Evolutionary conservation across 495 filamentous ascomycete species (phyloP).

Genomic region (Echria macrotheca): DNA sequence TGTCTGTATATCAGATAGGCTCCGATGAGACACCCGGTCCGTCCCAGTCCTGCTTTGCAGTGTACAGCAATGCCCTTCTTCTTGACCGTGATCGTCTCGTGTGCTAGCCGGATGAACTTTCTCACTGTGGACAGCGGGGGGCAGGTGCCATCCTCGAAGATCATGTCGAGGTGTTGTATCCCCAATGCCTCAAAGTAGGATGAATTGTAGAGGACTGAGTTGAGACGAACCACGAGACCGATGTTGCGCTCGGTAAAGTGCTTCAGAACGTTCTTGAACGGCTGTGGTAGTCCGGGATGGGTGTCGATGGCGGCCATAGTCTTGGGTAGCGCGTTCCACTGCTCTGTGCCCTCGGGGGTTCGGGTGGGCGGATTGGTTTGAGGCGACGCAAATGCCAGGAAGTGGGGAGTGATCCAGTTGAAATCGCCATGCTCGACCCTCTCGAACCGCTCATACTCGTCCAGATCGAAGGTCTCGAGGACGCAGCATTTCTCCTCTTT

Average conservation of each 20-base stretch:
- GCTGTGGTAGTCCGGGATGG: conserved; percentile 58
- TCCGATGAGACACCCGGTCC: conserved; percentile 90
- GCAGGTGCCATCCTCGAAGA: conserved; percentile 97
- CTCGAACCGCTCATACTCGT: conserved; percentile 96
- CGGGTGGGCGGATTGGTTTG: conserved; percentile 70
- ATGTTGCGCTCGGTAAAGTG: conserved; percentile 85
- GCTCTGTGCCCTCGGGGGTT: conserved; percentile 62
- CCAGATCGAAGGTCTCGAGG: conserved; percentile 82
- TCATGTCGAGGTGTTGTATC: conserved; percentile 96
- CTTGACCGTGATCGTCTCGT: conserved; percentile 84
- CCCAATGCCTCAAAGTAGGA: conserved; percentile 93
- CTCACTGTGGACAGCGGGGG: conserved; percentile 78
- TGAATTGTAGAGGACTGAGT: conserved; percentile 91
- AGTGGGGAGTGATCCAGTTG: conserved; percentile 96
- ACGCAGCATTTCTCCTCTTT: conserved; percentile 89
- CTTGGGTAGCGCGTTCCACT: conserved; percentile 65
- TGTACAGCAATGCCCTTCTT: conserved; percentile 91
- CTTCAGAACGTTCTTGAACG: conserved; percentile 90
- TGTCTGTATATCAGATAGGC: conserved; percentile 96
- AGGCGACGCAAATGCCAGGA: conserved; percentile 94
- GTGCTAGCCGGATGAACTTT: conserved; percentile 90
- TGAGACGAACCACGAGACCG: conserved; percentile 89
- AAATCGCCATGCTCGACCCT: conserved; percentile 98
- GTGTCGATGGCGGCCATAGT: conserved; percentile 59
- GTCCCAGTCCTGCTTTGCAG: conserved; percentile 96